These are phyloP conservation scores for Lomentospora prolificans DNA, from an alignment of 2,329 filamentous ascomycete genomes.

Conservation along the genomic window DNA sequence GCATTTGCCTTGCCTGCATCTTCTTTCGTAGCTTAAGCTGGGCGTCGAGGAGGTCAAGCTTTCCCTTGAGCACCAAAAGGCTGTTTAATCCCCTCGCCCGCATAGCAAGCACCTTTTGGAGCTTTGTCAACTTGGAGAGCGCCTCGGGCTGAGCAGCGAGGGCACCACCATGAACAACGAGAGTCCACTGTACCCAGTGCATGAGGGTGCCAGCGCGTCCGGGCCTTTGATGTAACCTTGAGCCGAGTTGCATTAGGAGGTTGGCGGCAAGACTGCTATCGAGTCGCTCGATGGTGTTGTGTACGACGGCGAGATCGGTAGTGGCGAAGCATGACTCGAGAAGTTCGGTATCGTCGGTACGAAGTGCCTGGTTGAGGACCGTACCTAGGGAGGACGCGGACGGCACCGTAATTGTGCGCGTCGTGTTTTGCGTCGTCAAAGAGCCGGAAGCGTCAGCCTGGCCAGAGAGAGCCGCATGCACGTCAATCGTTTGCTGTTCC, in stretches of 20 bases:
- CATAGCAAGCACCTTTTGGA: constrained; percentile 82
- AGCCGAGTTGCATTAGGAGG: constrained; percentile 75
- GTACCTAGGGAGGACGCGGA: constrained; percentile 77
- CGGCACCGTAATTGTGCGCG: constrained; percentile 41
- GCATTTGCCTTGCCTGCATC: constrained; percentile 16
- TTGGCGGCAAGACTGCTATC: constrained; percentile 73
- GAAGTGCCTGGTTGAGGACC: constrained; percentile 86
- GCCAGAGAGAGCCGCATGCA: constrained; percentile 46
- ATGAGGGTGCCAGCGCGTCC: constrained; percentile 85
- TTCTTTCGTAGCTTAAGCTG: constrained; percentile 75
- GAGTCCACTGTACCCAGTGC: constrained; percentile 92
- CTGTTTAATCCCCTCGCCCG: constrained; percentile 73
- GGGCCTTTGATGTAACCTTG: constrained; percentile 76
- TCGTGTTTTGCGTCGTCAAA: constrained; percentile 28
- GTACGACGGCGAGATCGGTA: constrained; percentile 65
- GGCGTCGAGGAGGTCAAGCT: constrained; percentile 85
- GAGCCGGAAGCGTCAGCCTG: constrained; percentile 17
- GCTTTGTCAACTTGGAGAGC: constrained; percentile 62
- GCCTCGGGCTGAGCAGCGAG: constrained; percentile 79
- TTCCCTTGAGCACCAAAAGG: constrained; percentile 82
- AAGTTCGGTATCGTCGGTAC: constrained; percentile 80
- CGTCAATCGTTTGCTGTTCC: constrained; percentile 66
- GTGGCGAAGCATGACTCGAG: constrained; percentile 88
- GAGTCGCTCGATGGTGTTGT: constrained; percentile 81
- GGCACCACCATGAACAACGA: constrained; percentile 85